phyloP scores from a whole-genome alignment of 768 basidiomycete species.

The Tricholoma furcatifolium region DNA sequence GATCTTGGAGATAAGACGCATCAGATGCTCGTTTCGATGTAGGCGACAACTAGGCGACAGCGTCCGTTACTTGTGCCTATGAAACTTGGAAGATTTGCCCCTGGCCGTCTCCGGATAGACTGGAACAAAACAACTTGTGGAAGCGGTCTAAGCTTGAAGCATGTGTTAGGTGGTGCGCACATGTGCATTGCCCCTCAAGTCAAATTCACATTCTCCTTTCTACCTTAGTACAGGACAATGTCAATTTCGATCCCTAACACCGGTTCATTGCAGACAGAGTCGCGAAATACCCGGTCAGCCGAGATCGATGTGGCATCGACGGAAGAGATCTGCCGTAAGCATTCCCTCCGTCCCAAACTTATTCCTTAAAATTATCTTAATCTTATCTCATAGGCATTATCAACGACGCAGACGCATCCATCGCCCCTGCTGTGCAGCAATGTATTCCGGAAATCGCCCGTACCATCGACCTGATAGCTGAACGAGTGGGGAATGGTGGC shows the following conservation, averaged over 20 bases:
- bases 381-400: slow-evolving; percentile 22
- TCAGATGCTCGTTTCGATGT: no score
- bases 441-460: slow-evolving; percentile 28
- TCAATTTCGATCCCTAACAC: slow-evolving; percentile 5
- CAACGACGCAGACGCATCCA: slow-evolving; percentile 26
- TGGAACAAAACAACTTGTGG: no score
- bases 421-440: slow-evolving; percentile 26
- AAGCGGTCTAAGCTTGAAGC: no score
- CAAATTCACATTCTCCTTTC: no score
- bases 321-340: slow-evolving; percentile 27
- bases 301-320: slow-evolving; percentile 30
- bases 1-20: no score
- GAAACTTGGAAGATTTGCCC: no score
- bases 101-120: no score
- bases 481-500: slow-evolving; percentile 25
- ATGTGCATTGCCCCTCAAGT: no score
- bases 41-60: no score
- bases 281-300: slow-evolving; percentile 21
- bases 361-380: not conserved
- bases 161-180: no score
- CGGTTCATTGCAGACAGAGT: slow-evolving; percentile 27
- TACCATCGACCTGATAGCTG: slow-evolving; percentile 28
- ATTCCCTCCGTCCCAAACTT: not conserved
- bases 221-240: not conserved
- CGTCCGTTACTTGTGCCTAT: no score